Evolutionary conservation across 163 green algal genomes (phyloP).

Genomic region (Scenedesmus sp.): DNA sequence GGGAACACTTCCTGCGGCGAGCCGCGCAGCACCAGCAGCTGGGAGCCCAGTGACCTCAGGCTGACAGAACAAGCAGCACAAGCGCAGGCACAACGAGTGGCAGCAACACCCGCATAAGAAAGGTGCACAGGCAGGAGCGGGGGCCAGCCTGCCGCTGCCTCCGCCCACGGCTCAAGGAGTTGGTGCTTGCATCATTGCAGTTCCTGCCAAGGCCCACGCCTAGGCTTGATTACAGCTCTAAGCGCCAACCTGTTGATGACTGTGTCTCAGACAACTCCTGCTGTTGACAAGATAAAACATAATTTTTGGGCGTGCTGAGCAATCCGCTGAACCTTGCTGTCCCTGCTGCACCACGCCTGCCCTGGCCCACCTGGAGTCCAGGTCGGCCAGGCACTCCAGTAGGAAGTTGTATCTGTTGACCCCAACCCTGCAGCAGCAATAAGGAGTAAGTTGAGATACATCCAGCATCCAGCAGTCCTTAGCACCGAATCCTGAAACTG

Average conservation of each 20-base stretch:
- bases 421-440: conserved; percentile 71
- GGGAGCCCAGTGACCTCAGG: conserved; percentile 1
- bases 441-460: background rate
- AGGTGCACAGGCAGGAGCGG: background rate
- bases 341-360: background rate
- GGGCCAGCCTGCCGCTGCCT: background rate
- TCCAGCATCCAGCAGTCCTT: background rate
- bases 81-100: background rate
- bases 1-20: conserved; percentile 83
- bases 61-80: background rate
- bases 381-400: conserved; percentile 89
- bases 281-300: too few relatives aligned
- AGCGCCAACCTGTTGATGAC: background rate
- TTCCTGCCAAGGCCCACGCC: too few relatives aligned
- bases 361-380: conserved; percentile 77
- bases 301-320: too few relatives aligned
- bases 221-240: background rate
- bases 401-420: conserved; percentile 95
- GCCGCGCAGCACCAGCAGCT: conserved; percentile 88
- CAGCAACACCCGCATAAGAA: background rate
- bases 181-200: too few relatives aligned
- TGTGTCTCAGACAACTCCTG: background rate
- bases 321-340: background rate
- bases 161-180: background rate
- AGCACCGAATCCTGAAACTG: too few relatives aligned